Conservation (phyloP, 306 rosid genomes). For the Casuarina glauca region DNA sequence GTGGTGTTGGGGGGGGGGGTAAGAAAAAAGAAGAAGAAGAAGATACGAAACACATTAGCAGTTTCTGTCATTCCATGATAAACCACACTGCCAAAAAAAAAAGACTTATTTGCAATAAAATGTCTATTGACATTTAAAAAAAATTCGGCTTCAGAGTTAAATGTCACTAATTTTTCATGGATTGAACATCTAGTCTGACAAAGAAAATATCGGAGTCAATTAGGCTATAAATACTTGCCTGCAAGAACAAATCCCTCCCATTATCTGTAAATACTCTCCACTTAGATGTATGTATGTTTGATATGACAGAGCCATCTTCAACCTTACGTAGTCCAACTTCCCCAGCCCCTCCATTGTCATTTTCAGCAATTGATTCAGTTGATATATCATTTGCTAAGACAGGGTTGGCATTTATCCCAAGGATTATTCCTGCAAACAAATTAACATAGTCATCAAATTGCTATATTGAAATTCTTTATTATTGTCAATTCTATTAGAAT, state of each 20-base stretch:
- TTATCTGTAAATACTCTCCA: slow-evolving; percentile 92
- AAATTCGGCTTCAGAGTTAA: background rate
- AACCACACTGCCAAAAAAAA: background rate
- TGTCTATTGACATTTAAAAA: background rate
- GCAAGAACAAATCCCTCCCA: slow-evolving; percentile 67
- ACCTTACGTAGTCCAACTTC: slow-evolving; percentile 52
- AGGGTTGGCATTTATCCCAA: slow-evolving; percentile 64
- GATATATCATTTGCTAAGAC: slow-evolving; percentile 63
- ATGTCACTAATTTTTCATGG: background rate
- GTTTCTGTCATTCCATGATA: background rate
- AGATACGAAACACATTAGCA: too few relatives aligned
- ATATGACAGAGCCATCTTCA: slow-evolving; percentile 82
- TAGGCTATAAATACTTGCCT: slow-evolving; percentile 46
- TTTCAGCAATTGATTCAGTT: slow-evolving; percentile 39
- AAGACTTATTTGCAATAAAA: background rate
- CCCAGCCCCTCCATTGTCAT: slow-evolving; percentile 39
- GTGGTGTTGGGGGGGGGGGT: background rate
- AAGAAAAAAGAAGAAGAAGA: background rate
- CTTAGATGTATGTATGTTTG: slow-evolving; percentile 90
- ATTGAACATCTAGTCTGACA: background rate
- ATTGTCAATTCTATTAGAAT: background rate
- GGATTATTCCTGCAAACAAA: slow-evolving; percentile 47
- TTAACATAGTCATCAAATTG: slow-evolving; percentile 25
- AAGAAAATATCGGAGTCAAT: background rate
- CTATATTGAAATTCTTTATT: background rate